Base-by-base conservation (phyloP, 352 stramenopile species). In the Globisporangium middletonii region DNA sequence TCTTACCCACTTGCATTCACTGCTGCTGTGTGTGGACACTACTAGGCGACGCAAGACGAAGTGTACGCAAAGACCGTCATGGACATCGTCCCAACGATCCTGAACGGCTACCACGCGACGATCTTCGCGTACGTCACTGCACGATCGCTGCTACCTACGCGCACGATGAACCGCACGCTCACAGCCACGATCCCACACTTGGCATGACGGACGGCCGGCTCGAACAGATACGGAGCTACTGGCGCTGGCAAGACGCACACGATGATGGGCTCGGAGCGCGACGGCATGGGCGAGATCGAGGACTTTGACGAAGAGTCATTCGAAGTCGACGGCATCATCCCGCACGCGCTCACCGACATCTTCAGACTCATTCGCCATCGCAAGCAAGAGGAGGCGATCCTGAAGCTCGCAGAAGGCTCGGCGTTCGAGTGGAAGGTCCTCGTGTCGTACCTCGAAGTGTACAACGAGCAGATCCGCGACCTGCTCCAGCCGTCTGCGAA, bases 381-480 rank as follows among this genome's bases (percentile, higher is more conserved):
- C 49, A 72, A 89, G 55, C 63, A 72, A 45, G 73, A 79, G n/a
- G 71, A 89, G 38, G 72, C 70, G 12, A 67, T 75, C 28, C 51
- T 73, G 3, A 72, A 77, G 30, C 27, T 83, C 6, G 59, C 66
- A 15, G 49, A 85, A 9, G 73, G 69, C 16, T 72, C 67, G 12
- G 79, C 68, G 4, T 86, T 78, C 42, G 64, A 94, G 59, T 97
- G 77, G 70, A 75, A 86, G 50, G 76, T 97, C 30, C 63, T 81
- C 4, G 79, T 96, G 30, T 92, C 84, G 47, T 97, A 95, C 48
- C 60, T 97, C 3, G 91, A 97, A 65, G 92, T 97, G 23, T 97
- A 97, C 68, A 97, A 97, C 60, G 90, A 97, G 62, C 72, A 90
- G 19, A 95, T 97, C 48, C 74, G 85, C 35, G 91, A 97, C 65